These are phyloP conservation scores for Megacollybia platyphylla DNA, from an alignment of 1,284 basidiomycete genomes.

Conservation along the genomic window DNA sequence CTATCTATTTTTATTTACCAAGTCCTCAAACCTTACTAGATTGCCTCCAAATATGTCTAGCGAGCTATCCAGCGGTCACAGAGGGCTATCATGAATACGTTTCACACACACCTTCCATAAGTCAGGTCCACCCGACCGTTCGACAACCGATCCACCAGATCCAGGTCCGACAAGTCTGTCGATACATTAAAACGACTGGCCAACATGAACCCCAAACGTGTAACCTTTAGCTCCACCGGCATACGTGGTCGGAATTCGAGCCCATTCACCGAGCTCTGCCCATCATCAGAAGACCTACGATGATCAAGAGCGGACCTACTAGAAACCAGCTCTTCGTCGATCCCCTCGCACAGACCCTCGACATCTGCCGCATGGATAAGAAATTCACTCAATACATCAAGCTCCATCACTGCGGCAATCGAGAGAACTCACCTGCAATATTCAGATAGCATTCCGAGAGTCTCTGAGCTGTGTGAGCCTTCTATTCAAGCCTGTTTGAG, in stretches of 20 bases:
- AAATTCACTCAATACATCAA: slow-evolving; percentile 59
- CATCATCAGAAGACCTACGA: background rate
- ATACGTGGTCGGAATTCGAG: slow-evolving; percentile 86
- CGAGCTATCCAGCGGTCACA: slow-evolving; percentile 29
- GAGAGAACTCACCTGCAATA: slow-evolving; percentile 55
- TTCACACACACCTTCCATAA: slow-evolving; percentile 68
- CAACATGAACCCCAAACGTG: slow-evolving; percentile 6
- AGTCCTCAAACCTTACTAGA: slow-evolving; percentile 60
- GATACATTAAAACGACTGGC: slow-evolving; percentile 6
- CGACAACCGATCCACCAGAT: slow-evolving; percentile 74
- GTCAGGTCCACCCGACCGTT: slow-evolving; percentile 88
- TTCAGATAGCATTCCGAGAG: slow-evolving; percentile 55
- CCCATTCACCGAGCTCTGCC: slow-evolving; percentile 86
- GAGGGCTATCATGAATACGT: slow-evolving; percentile 1
- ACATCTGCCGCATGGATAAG: slow-evolving; percentile 96
- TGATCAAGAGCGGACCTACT: slow-evolving; percentile 33
- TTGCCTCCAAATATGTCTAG: slow-evolving; percentile 78
- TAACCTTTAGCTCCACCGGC: slow-evolving; percentile 90
- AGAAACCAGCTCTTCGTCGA: slow-evolving; percentile 82
- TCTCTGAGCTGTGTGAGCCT: slow-evolving; percentile 28
- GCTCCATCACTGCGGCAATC: background rate
- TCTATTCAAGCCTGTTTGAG: background rate
- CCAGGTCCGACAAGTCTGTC: slow-evolving; percentile 74
- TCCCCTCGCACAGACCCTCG: slow-evolving; percentile 93
- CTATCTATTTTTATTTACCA: slow-evolving; percentile 23